Conservation (phyloP, 1,284 basidiomycete species). For the Trametes sp. region DNA sequence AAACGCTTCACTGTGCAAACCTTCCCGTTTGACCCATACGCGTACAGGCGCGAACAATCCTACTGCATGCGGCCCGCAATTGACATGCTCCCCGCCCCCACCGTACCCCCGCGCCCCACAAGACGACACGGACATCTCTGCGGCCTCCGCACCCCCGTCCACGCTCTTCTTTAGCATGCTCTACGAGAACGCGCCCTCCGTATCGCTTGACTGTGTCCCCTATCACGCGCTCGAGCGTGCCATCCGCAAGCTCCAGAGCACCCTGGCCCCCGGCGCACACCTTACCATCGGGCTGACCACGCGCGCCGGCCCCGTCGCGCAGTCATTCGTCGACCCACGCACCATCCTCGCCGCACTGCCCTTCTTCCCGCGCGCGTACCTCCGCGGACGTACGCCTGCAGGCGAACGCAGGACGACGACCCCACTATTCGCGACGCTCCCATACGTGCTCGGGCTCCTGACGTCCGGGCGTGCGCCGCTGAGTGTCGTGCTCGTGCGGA, state of each 20-base stretch:
- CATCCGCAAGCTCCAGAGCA: conserved; percentile 39
- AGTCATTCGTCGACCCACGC: conserved; percentile 10
- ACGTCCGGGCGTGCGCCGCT: conserved; percentile 39
- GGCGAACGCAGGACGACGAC: conserved; percentile 36
- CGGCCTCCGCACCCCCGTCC: conserved; percentile 16
- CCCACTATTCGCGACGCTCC: conserved; percentile 43
- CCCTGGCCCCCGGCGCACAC: conserved; percentile 34
- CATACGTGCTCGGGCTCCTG: conserved; percentile 44
- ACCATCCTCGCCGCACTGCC: conserved; percentile 46
- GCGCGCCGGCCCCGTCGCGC: conserved; percentile 26
- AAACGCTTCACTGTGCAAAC: neutral
- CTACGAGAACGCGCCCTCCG: conserved; percentile 15
- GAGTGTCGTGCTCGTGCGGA: conserved; percentile 49
- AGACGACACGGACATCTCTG: neutral
- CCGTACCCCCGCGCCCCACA: conserved; percentile 4
- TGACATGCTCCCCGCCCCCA: conserved; percentile 6
- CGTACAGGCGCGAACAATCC: neutral
- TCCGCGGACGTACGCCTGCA: neutral
- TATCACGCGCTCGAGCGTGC: conserved; percentile 21
- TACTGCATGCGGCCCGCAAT: neutral
- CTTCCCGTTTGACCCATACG: neutral
- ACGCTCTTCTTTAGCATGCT: conserved; percentile 22
- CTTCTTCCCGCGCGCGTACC: conserved; percentile 42
- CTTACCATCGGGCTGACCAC: conserved; percentile 48
- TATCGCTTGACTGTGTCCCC: conserved; percentile 31